Conservation (phyloP, 306 rosid species). For the Prunus kanzakura region DNA sequence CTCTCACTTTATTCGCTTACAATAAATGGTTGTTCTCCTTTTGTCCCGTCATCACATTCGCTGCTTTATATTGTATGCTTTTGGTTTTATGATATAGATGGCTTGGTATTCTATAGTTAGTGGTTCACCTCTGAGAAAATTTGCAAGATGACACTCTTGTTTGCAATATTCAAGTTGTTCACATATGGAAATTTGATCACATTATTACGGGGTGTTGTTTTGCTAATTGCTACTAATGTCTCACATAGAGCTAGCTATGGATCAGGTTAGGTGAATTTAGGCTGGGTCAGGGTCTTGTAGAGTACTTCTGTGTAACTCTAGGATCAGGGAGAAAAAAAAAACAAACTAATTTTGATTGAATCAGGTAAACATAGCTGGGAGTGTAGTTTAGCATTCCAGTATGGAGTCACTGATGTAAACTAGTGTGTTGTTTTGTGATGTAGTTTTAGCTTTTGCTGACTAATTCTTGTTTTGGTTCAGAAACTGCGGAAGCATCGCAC, state of each 20-base stretch:
- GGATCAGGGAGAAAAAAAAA: not conserved
- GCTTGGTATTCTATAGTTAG: not conserved
- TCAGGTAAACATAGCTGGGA: not conserved
- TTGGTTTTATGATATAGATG: not conserved
- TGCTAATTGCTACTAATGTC: not conserved
- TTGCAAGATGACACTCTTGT: not conserved
- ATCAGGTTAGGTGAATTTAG: not conserved
- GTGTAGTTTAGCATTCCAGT: not conserved
- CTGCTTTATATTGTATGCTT: too few relatives aligned
- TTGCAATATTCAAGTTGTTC: not conserved
- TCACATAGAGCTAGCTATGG: not conserved
- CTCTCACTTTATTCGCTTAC: not conserved
- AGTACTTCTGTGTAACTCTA: not conserved
- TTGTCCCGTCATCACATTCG: too few relatives aligned
- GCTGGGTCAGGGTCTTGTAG: not conserved
- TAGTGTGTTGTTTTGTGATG: slow-evolving; percentile 10
- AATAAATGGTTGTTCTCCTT: not conserved
- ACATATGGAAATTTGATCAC: not conserved
- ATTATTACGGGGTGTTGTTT: not conserved
- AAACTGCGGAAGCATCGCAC: slow-evolving; percentile 47
- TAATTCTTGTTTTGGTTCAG: slow-evolving; percentile 46
- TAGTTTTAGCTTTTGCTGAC: slow-evolving; percentile 21
- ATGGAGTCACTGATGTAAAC: not conserved
- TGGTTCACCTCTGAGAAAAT: not conserved
- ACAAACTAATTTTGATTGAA: not conserved